Percentiles rank a stretch among this genome's conserved stretches.
phyloP scores from a whole-genome alignment of 2,329 filamentous ascomycete genomes.

The Coniella lustricola region DNA sequence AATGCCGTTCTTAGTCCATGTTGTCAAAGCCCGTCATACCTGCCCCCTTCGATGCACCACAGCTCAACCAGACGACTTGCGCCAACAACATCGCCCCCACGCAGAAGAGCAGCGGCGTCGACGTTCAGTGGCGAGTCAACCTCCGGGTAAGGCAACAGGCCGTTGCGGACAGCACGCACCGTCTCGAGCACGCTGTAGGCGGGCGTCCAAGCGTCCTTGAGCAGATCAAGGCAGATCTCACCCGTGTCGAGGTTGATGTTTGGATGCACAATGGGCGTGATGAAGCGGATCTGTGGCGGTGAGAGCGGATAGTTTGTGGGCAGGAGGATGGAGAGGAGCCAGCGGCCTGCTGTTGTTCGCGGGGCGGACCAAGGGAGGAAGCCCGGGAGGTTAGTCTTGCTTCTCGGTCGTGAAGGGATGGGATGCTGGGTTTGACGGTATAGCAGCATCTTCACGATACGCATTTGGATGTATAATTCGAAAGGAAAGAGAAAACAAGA shows the following conservation, averaged over 20 bases:
- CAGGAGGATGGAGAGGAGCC: slow-evolving; percentile 72
- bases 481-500: neutral
- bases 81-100: slow-evolving; percentile 60
- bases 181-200: slow-evolving; percentile 74
- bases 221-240: slow-evolving; percentile 88
- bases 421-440: too few relatives aligned
- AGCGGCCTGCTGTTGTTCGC: slow-evolving; percentile 63
- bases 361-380: too few relatives aligned
- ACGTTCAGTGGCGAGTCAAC: slow-evolving; percentile 72
- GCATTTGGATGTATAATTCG: neutral
- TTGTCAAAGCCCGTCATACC: slow-evolving; percentile 38
- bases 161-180: slow-evolving; percentile 60
- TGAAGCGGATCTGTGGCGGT: slow-evolving; percentile 72
- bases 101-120: slow-evolving; percentile 65
- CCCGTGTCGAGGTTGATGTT: slow-evolving; percentile 67
- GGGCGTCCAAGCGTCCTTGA: slow-evolving; percentile 74
- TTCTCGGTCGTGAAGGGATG: neutral
- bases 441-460: too few relatives aligned
- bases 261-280: slow-evolving; percentile 78
- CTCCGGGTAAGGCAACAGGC: slow-evolving; percentile 62
- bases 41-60: slow-evolving; percentile 49
- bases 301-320: slow-evolving; percentile 71
- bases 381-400: neutral
- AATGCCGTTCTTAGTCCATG: neutral
- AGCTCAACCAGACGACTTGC: slow-evolving; percentile 65